A percentile compares a stretch with the other conserved stretches of the same genome.
Evolutionary conservation across 2,329 filamentous ascomycete genomes (phyloP).

Genomic region (Nothopassalora personata): DNA sequence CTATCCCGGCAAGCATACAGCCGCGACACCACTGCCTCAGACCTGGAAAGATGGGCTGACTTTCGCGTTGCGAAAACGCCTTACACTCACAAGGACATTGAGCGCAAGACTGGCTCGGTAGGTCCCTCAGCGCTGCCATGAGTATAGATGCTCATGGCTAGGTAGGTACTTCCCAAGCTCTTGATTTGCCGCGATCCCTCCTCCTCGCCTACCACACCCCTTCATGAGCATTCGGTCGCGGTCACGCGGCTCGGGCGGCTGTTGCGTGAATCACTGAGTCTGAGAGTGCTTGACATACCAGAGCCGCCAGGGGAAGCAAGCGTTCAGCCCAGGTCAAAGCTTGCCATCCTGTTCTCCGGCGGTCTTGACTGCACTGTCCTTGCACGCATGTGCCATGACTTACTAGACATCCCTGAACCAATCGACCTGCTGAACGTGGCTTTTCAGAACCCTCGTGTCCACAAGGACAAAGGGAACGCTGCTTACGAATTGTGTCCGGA

Average conservation of each 20-base stretch:
- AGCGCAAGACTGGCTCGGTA: conserved; percentile 18
- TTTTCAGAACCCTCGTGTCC: conserved; percentile 81
- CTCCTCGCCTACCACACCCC: neutral
- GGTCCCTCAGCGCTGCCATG: conserved; percentile 13
- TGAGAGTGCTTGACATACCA: conserved; percentile 57
- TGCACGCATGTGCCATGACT: conserved; percentile 71
- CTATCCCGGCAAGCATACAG: conserved; percentile 33
- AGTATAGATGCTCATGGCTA: conserved; percentile 26
- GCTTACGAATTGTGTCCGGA: conserved; percentile 84
- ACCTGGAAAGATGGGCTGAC: conserved; percentile 3
- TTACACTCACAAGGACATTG: conserved; percentile 12
- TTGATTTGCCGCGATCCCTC: conserved; percentile 24
- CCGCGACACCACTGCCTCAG: neutral
- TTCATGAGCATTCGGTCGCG: conserved; percentile 20
- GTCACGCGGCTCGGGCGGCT: conserved; percentile 22
- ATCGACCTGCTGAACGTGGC: conserved; percentile 93
- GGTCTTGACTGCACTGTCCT: conserved; percentile 89
- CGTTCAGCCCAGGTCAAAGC: conserved; percentile 38
- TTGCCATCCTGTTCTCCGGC: conserved; percentile 87
- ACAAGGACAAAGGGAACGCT: conserved; percentile 34
- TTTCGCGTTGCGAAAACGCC: conserved; percentile 15
- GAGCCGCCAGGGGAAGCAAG: conserved; percentile 22
- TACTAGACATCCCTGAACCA: conserved; percentile 61
- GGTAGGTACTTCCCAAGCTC: conserved; percentile 33
- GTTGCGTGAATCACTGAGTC: conserved; percentile 24